A percentile compares a stretch with the other conserved stretches of the same genome.
Evolutionary conservation across 1,284 basidiomycete genomes (phyloP).

Genomic region (Naganishia cerealis): DNA sequence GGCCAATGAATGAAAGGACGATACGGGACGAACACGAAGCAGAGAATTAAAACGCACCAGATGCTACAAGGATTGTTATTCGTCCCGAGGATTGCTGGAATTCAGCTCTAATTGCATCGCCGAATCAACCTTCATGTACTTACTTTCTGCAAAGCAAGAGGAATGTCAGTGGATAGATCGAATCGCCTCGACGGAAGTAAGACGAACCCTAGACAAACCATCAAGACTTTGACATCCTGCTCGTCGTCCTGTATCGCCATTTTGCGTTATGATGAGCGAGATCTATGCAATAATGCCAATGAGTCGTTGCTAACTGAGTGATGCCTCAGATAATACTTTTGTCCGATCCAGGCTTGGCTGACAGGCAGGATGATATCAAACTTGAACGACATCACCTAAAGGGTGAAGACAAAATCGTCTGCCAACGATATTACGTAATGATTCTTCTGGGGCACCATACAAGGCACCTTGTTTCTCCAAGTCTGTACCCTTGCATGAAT

Average conservation of each 20-base stretch:
- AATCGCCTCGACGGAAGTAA: neutral
- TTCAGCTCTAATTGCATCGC: neutral
- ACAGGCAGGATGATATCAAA: neutral
- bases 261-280: neutral
- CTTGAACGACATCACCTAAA: neutral
- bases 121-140: neutral
- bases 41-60: neutral
- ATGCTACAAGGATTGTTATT: neutral
- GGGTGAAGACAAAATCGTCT: neutral
- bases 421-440: no score
- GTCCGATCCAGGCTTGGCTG: neutral
- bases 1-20: neutral
- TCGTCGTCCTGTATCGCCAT: conserved; percentile 11
- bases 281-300: no score
- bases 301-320: no score
- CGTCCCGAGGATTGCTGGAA: neutral
- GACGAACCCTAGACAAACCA: conserved; percentile 53
- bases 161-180: neutral
- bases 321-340: no score
- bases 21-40: neutral
- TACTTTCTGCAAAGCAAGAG: neutral
- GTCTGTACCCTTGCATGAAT: no score
- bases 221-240: conserved; percentile 45
- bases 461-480: no score
- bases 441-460: no score